Percentiles rank a stretch among this genome's conserved stretches.
phyloP scores from a whole-genome alignment of 2,329 filamentous ascomycete species.

The Macrophomina pseudophaseolina region DNA sequence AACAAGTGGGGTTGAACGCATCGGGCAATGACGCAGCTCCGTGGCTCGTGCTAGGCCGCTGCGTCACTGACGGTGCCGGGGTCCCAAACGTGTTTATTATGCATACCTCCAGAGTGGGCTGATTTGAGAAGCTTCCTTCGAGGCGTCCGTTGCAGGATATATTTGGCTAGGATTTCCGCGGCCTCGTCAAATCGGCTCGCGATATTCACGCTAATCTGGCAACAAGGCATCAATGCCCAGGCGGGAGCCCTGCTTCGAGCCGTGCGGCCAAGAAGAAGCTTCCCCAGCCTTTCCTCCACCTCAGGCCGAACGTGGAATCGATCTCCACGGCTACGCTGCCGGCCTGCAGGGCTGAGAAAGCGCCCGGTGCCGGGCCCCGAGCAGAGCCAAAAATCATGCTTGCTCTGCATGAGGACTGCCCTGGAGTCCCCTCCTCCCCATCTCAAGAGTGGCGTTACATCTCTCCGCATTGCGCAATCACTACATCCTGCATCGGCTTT shows the following conservation, averaged over 20 bases:
- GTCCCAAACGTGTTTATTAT: background rate
- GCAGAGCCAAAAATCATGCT: background rate
- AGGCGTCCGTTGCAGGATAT: background rate
- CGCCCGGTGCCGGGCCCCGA: slow-evolving; percentile 18
- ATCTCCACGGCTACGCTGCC: slow-evolving; percentile 19
- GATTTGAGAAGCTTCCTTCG: background rate
- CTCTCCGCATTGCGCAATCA: slow-evolving; percentile 87
- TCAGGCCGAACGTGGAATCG: background rate
- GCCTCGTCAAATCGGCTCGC: background rate
- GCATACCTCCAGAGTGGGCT: slow-evolving; percentile 1
- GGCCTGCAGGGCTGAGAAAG: slow-evolving; percentile 7
- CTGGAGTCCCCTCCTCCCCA: background rate
- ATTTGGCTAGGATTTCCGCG: background rate
- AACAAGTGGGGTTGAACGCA: background rate
- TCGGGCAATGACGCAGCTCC: slow-evolving; percentile 13
- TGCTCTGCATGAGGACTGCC: background rate
- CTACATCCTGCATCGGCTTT: slow-evolving; percentile 82
- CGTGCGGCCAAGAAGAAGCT: slow-evolving; percentile 1
- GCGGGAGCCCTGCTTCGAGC: background rate
- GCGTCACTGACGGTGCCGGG: background rate
- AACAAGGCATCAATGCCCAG: background rate
- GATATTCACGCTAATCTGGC: background rate
- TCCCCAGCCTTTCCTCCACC: slow-evolving; percentile 6
- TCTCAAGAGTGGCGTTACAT: slow-evolving; percentile 63
- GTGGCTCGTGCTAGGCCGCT: slow-evolving; percentile 16